phyloP scores from a whole-genome alignment of 306 rosid species.

The Inga leiocalycina region DNA sequence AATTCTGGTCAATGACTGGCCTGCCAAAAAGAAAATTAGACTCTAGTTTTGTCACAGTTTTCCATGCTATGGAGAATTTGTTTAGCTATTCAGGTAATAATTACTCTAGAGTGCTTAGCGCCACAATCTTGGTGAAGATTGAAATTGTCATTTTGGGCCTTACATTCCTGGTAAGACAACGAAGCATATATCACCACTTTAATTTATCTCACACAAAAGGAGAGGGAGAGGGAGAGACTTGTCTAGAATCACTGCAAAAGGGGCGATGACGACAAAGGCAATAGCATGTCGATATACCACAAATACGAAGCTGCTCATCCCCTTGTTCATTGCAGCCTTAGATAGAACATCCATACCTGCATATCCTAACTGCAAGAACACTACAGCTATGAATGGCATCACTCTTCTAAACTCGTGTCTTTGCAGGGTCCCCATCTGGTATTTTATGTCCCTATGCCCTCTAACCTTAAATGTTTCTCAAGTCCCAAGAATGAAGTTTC shows the following conservation, averaged over 20 bases:
- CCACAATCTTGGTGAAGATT: slow-evolving; percentile 65
- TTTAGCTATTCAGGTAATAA: slow-evolving; percentile 23
- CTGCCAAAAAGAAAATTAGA: slow-evolving; percentile 44
- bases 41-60: not conserved
- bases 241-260: slow-evolving; percentile 82
- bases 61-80: not conserved
- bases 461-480: slow-evolving; percentile 27
- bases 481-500: slow-evolving; percentile 40
- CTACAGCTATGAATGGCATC: slow-evolving; percentile 79
- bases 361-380: slow-evolving; percentile 86
- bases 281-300: slow-evolving; percentile 87
- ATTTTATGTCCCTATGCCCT: slow-evolving; percentile 22
- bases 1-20: slow-evolving; percentile 93
- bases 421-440: slow-evolving; percentile 40
- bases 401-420: slow-evolving; percentile 31
- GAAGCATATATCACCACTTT: slow-evolving; percentile 13
- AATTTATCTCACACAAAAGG: not conserved
- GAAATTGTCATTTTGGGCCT: slow-evolving; percentile 90
- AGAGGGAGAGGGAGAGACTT: slow-evolving; percentile 40
- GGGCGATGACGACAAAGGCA: slow-evolving; percentile 67
- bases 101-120: slow-evolving; percentile 85
- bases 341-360: slow-evolving; percentile 91
- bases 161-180: slow-evolving; percentile 62
- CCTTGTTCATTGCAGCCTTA: slow-evolving; percentile 86
- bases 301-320: slow-evolving; percentile 90